Evolutionary conservation across 176 grass and related monocot genomes (phyloP), one percentile per base, ranked within the genome.

Genomic region (Triticum aestivum): DNA sequence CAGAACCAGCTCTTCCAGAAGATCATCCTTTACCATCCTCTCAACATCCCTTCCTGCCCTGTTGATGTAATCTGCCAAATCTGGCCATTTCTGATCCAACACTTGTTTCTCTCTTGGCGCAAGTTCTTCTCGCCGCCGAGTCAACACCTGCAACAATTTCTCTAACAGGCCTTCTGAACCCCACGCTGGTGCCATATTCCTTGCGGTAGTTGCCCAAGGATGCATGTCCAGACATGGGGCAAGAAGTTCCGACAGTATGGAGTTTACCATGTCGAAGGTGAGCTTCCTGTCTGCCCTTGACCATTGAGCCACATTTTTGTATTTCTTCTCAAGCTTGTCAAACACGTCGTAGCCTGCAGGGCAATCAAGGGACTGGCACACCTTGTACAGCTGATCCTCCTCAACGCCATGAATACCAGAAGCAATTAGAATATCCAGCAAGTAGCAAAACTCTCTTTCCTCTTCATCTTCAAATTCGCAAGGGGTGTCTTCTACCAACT

Each of bases 251-350:
- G 91, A 89, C n/a, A 98, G 18, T 69, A 95, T 83, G 23, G 81
- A 90, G 82, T 95, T 98, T 5, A 83, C 80, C 85, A 93, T 88
- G 77, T 98, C 91, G 30, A 98, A 98, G 11, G 93, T 82, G 86
- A 98, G 81, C 78, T 86, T 98, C 80, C 91, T 93, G 44, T 98
- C 93, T 54, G 91, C 78, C 34, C 18, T 66, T 45, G 89, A 87
- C 93, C 93, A 98, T n/a, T 74, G 62, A 49, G 51, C 15, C 72
- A 95, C 51, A 21, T 92, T 89, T 15, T 12, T 56, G 44, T 93
- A 98, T 29, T 95, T 98, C 51, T 93, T 93, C 83, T 98, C 91
- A 54, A 98, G 89, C 79, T 95, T 95, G 32, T 89, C 91, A 80
- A 95, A 98, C 26, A 95, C 87, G 10, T 34, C 49, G 17, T 83